Base-by-base conservation (phyloP, 192 early-diverging fungal species). In the Backusella morwellensis region DNA sequence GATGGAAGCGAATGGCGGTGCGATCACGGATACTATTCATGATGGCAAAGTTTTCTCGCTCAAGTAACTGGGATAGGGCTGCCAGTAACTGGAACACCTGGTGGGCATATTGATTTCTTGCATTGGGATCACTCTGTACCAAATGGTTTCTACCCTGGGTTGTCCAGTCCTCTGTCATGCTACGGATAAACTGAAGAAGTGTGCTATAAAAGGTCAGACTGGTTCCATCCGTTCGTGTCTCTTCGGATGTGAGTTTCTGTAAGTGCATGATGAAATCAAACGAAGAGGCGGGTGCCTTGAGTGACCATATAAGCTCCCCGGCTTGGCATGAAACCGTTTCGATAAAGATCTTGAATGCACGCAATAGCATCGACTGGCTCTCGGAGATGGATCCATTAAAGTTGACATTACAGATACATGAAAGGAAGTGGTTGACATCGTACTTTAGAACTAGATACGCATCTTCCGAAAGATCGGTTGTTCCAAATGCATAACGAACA, bases 331-430 rank as follows among this genome's bases (percentile, higher is more conserved):
- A 83, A 4, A 74, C 36, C 4, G 73, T 74, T 73, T 82, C 79
- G 1, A 81, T 75, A 35, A 85, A 81, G 3, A 66, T 44, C 36
- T 80, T 78, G 50, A 73, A 85, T 26, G 84, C 78, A 63, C 70
- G 56, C 6, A 85, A 41, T 12, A 85, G 38, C 11, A 78, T 72
- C 1, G 78, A 47, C 32, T 85, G 70, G 9, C 81, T 66, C 36
- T 82, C 81, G 1, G 66, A 67, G 11, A 70, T 34, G 1, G 84
- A 82, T 56, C 76, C 74, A 59, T 78, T 70, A 52, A 74, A 59
- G 70, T 75, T 80, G 29, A 68, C 70, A 36, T 36, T 17, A 69
- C 68, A 70, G 14, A 83, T 26, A 23, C 42, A 23, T 17, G 26
- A 68, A 26, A 74, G 66, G 71, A 77, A 74, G 5, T 44, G 15